Base-by-base conservation (phyloP, 345 rosid genomes). In the Noccaea caerulescens region DNA sequence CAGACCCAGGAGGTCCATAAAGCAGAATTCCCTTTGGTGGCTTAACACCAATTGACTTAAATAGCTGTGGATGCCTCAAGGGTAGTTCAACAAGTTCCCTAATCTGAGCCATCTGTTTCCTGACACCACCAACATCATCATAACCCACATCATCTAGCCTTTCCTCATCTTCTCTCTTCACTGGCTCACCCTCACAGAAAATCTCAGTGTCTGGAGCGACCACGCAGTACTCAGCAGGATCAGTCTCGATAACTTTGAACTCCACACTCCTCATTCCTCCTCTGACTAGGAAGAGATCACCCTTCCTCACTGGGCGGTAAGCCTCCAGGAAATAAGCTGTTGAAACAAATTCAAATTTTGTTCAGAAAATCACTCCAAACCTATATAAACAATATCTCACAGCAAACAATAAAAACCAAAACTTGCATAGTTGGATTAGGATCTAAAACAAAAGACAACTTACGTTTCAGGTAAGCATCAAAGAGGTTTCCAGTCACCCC, bases 61-160 rank as follows among this genome's bases (percentile, higher is more conserved):
- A 93, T 2, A 93, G 87, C 73, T 91, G 98, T 4, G 97, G 98
- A 63, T 93, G 98, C 82, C 98, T 86, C 72, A 93, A 65, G 18
- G 97, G 97, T 66, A 93, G 91, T 84, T 93, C 98, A 71, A 93
- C 98, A 57, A 93, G 77, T 75, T 93, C 97, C 61, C 98, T 82
- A 69, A 93, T 93, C 83, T 91, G 98, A 71, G 98, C 98, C 98
- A 93, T 93, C 72, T 93, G 97, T 66, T 91, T 93, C 72, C 98
- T 91, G 27, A 93, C 98, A 59, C 98, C 98, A 72, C 98, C 97
- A 80, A 93, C 98, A 83, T 93, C 97, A 84, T 93, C 98, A 77
- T 91, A 93, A 49, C 98, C 98, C 30, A 93, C 86, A 55, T 93
- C 98, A 80, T 93, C 97, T 63, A 93, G 82, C 75, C 98, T 85